Conservation (phyloP, 75 land plant genomes). For the Chamaecyparis obtusa region DNA sequence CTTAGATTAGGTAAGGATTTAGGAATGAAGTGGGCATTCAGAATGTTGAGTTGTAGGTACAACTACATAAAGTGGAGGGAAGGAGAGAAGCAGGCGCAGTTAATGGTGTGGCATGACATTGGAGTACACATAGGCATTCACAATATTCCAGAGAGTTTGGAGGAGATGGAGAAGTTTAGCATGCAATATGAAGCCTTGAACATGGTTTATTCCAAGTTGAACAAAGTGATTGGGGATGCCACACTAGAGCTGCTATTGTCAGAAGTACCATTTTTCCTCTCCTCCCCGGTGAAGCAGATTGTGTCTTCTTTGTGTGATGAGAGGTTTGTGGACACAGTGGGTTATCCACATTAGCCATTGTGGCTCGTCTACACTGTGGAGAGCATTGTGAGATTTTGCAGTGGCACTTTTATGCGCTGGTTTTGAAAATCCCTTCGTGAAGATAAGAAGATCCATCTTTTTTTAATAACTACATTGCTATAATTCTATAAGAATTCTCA, state of each 20-base stretch:
- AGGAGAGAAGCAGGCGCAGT: slow-evolving; percentile 13
- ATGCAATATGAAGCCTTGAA: slow-evolving; percentile 16
- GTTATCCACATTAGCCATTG: slow-evolving; percentile 17
- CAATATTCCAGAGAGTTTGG: slow-evolving; percentile 21
- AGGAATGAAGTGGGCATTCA: neutral
- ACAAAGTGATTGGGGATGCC: slow-evolving; percentile 9
- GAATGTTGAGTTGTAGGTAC: slow-evolving; percentile 5
- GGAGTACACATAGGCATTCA: slow-evolving; percentile 29
- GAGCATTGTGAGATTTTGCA: neutral
- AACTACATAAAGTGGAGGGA: slow-evolving; percentile 20
- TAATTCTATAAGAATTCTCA: no score
- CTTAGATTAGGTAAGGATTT: no score
- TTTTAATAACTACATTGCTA: no score
- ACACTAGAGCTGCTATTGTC: slow-evolving; percentile 9
- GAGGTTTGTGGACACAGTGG: slow-evolving; percentile 1
- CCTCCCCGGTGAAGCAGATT: neutral
- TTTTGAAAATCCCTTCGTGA: no score
- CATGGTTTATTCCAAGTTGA: slow-evolving; percentile 16
- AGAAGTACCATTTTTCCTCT: neutral
- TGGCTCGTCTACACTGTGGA: slow-evolving; percentile 3
- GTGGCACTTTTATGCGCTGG: neutral
- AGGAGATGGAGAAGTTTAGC: slow-evolving; percentile 14
- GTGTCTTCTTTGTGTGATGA: slow-evolving; percentile 18
- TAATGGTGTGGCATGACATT: slow-evolving; percentile 22
- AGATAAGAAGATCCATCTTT: no score